A percentile compares a stretch with the other conserved stretches of the same genome.
Conservation (phyloP, 805 yeast species). For the Kluyveromyces wickerhamii region DNA sequence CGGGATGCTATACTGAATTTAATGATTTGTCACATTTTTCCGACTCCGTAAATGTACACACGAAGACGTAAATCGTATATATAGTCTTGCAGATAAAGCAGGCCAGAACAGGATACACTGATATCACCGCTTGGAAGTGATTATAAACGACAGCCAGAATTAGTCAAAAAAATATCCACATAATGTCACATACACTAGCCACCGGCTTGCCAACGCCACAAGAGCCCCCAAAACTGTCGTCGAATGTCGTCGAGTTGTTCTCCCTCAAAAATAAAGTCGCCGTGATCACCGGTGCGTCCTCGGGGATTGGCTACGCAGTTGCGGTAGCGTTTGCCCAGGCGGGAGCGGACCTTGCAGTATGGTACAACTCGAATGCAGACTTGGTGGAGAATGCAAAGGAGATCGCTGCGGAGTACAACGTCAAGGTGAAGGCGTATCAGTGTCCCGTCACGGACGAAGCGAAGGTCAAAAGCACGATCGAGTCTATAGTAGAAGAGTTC, state of each 20-base stretch:
- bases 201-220: constrained; percentile 34
- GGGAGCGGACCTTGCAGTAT: constrained; percentile 74
- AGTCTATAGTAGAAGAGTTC: constrained; percentile 50
- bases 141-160: too few species aligned
- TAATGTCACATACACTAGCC: constrained; percentile 15
- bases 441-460: constrained; percentile 25
- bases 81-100: too few species aligned
- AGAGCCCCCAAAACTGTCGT: constrained; percentile 43
- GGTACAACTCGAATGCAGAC: constrained; percentile 53
- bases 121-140: too few species aligned
- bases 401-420: constrained; percentile 45
- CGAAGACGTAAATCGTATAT: too few species aligned
- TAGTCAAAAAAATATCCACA: too few species aligned
- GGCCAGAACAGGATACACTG: too few species aligned
- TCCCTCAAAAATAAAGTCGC: constrained; percentile 78
- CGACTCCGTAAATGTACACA: too few species aligned
- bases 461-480: constrained; percentile 23
- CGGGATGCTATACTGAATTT: too few species aligned
- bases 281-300: constrained; percentile 75
- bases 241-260: constrained; percentile 57
- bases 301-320: constrained; percentile 76
- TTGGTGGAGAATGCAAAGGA: constrained; percentile 25
- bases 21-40: too few species aligned
- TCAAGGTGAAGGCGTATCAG: constrained; percentile 47
- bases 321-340: constrained; percentile 83